Evolutionary conservation across 2,329 filamentous ascomycete genomes (phyloP).

Genomic region (Pseudogymnoascus sp.): DNA sequence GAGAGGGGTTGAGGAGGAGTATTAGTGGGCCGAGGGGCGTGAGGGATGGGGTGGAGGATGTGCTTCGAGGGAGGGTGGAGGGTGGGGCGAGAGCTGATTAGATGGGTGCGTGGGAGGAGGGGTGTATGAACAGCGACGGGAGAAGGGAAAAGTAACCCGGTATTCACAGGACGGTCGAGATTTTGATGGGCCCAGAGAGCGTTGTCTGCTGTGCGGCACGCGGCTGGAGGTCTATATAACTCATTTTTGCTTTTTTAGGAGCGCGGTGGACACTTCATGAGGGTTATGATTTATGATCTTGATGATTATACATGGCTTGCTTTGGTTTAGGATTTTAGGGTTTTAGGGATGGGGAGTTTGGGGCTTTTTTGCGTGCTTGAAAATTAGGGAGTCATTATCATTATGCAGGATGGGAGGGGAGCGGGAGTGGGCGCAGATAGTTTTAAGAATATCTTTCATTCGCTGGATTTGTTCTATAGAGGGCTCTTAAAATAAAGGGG

Average conservation of each 20-base stretch:
- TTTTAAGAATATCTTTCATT: slow-evolving; percentile 8
- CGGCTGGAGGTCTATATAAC: background rate
- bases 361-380: background rate
- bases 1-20: slow-evolving; percentile 51
- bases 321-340: background rate
- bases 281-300: slow-evolving; percentile 9
- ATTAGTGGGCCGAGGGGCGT: slow-evolving; percentile 51
- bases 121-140: background rate
- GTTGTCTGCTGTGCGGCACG: slow-evolving; percentile 8
- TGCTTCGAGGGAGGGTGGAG: slow-evolving; percentile 20
- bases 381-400: slow-evolving; percentile 1
- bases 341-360: background rate
- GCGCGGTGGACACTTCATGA: background rate
- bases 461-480: background rate
- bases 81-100: background rate
- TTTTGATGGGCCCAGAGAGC: background rate
- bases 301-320: slow-evolving; percentile 11
- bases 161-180: slow-evolving; percentile 1
- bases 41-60: slow-evolving; percentile 28
- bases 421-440: slow-evolving; percentile 5
- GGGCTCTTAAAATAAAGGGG: background rate
- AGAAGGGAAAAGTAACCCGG: background rate
- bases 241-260: background rate
- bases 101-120: background rate
- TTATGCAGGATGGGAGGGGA: background rate